Percentiles rank a stretch among this genome's conserved stretches.
Conservation (phyloP, 306 rosid genomes). For the Acacia crassicarpa region DNA sequence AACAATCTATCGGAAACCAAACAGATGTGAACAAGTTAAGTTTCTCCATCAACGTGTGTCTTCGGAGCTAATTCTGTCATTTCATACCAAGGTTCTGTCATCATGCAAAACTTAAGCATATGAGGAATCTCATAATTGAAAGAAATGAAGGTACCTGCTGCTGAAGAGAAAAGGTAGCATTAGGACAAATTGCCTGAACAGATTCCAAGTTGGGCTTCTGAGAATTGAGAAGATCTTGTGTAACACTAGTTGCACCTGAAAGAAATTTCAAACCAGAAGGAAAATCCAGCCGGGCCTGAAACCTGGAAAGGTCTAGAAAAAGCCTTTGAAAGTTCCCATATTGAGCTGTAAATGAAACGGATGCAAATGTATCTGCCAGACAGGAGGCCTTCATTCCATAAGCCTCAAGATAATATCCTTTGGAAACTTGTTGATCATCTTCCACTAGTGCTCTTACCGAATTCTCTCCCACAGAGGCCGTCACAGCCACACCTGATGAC, state of each 20-base stretch:
- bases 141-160: conserved; percentile 74
- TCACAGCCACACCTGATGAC: conserved; percentile 3
- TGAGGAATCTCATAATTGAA: conserved; percentile 16
- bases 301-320: conserved; percentile 71
- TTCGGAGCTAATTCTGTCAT: not conserved
- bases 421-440: conserved; percentile 37
- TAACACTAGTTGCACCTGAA: conserved; percentile 60
- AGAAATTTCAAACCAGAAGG: conserved; percentile 79
- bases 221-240: conserved; percentile 69
- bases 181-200: conserved; percentile 66
- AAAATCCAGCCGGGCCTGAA: conserved; percentile 77
- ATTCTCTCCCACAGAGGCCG: conserved; percentile 11
- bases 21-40: conserved; percentile 13
- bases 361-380: conserved; percentile 68
- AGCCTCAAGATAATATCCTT: conserved; percentile 50
- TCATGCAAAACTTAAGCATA: conserved; percentile 9
- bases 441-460: conserved; percentile 3
- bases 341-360: conserved; percentile 76
- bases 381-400: conserved; percentile 57
- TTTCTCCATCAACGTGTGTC: conserved; percentile 1
- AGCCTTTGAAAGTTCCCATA: conserved; percentile 75
- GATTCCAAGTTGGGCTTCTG: conserved; percentile 59
- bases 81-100: conserved; percentile 1
- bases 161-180: conserved; percentile 73
- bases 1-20: not conserved